Percentiles rank a stretch among this genome's conserved stretches.
Evolutionary conservation across 257 asterid genomes (phyloP).

Genomic region (Solanum medicagineum): DNA sequence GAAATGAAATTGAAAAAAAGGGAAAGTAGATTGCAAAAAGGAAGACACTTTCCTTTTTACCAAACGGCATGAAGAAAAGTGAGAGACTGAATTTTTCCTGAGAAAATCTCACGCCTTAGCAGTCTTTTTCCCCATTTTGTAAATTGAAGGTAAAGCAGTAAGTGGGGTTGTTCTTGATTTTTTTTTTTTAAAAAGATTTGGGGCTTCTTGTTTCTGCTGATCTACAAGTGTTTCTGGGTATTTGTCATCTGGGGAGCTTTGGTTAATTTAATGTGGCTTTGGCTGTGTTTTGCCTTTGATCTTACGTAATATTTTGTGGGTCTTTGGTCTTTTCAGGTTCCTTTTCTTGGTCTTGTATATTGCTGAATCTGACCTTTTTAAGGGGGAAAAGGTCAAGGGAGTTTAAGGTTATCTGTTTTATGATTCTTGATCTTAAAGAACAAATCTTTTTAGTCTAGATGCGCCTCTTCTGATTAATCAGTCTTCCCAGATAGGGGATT

Average conservation of each 20-base stretch:
- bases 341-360: background rate
- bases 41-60: conserved; percentile 47
- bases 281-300: conserved; percentile 46
- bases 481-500: background rate
- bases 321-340: conserved; percentile 2
- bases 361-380: background rate
- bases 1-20: background rate
- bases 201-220: conserved; percentile 14
- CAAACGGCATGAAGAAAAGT: conserved; percentile 39
- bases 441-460: background rate
- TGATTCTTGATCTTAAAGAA: background rate
- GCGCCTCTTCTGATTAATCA: background rate
- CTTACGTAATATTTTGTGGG: conserved; percentile 28
- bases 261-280: conserved; percentile 33
- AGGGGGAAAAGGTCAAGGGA: background rate
- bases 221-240: conserved; percentile 6
- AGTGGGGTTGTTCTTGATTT: conserved; percentile 28
- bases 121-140: conserved; percentile 15
- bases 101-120: conserved; percentile 27
- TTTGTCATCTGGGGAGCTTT: conserved; percentile 13
- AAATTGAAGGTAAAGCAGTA: conserved; percentile 19
- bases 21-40: background rate
- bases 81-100: conserved; percentile 29
- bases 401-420: conserved; percentile 2
- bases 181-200: background rate